phyloP scores from a whole-genome alignment of 805 yeast species.

The Ogataea wickerhamii region DNA sequence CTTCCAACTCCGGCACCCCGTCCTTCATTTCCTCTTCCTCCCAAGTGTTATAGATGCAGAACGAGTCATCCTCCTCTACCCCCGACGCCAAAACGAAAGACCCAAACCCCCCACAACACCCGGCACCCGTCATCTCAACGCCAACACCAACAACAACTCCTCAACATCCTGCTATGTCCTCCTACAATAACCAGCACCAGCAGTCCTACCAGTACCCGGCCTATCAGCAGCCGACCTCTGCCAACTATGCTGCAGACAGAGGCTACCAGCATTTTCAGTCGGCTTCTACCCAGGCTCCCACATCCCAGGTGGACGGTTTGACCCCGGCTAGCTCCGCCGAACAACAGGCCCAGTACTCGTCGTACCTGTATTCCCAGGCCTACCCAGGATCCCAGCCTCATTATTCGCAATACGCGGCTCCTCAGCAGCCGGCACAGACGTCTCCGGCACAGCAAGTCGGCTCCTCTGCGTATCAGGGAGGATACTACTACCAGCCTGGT shows the following conservation, averaged over 20 bases:
- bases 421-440: constrained; percentile 15
- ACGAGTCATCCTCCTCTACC: neutral
- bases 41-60: neutral
- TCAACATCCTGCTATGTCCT: constrained; percentile 2
- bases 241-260: neutral
- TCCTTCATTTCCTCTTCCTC: neutral
- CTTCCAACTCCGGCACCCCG: no score
- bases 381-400: constrained; percentile 16
- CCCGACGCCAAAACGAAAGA: neutral
- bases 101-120: constrained; percentile 1
- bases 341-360: constrained; percentile 5
- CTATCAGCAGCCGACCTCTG: constrained; percentile 1
- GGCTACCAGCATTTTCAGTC: constrained; percentile 1
- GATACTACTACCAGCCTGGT: constrained; percentile 15
- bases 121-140: constrained; percentile 4
- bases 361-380: constrained; percentile 4
- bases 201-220: constrained; percentile 10
- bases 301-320: constrained; percentile 1
- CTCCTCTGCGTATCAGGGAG: constrained; percentile 7
- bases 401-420: constrained; percentile 17
- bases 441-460: constrained; percentile 15
- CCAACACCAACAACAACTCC: neutral
- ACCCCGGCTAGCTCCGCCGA: constrained; percentile 3
- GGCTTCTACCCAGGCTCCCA: constrained; percentile 3
- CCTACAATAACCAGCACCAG: constrained; percentile 6